Conservation (phyloP, 2,329 filamentous ascomycete genomes). For the Xylaria sp. region DNA sequence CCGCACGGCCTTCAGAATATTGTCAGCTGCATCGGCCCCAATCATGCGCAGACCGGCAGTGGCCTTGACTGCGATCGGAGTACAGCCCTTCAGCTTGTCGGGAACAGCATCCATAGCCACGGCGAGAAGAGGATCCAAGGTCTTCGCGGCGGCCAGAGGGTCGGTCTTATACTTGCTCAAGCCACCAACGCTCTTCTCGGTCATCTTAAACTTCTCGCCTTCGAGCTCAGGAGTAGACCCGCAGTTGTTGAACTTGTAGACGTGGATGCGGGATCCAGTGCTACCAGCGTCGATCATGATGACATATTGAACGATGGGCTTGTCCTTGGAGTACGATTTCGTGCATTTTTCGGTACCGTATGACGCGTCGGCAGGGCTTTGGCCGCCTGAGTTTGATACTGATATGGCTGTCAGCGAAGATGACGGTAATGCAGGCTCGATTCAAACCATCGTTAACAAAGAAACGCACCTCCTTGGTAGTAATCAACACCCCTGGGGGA, state of each 20-base stretch:
- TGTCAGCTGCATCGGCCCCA: constrained; percentile 81
- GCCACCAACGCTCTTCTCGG: constrained; percentile 83
- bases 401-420: constrained; percentile 40
- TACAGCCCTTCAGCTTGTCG: constrained; percentile 89
- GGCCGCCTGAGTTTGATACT: constrained; percentile 56
- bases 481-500: constrained; percentile 69
- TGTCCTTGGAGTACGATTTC: constrained; percentile 84
- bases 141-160: constrained; percentile 87
- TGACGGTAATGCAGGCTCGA: background rate
- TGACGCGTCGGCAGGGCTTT: constrained; percentile 68
- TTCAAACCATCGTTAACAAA: background rate
- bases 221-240: constrained; percentile 95
- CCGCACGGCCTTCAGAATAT: constrained; percentile 88
- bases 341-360: constrained; percentile 80
- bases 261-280: constrained; percentile 97
- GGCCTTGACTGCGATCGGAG: constrained; percentile 96
- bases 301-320: constrained; percentile 96
- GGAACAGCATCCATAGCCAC: constrained; percentile 87
- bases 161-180: constrained; percentile 90
- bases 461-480: constrained; percentile 58
- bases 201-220: constrained; percentile 93
- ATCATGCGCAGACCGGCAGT: constrained; percentile 93
- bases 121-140: constrained; percentile 87
- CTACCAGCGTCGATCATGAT: constrained; percentile 99
- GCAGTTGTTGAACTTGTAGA: constrained; percentile 99